Evolutionary conservation across 1,284 basidiomycete species (phyloP), one percentile per base, ranked within the genome.

Genomic region (Cryptococcus floricola): DNA sequence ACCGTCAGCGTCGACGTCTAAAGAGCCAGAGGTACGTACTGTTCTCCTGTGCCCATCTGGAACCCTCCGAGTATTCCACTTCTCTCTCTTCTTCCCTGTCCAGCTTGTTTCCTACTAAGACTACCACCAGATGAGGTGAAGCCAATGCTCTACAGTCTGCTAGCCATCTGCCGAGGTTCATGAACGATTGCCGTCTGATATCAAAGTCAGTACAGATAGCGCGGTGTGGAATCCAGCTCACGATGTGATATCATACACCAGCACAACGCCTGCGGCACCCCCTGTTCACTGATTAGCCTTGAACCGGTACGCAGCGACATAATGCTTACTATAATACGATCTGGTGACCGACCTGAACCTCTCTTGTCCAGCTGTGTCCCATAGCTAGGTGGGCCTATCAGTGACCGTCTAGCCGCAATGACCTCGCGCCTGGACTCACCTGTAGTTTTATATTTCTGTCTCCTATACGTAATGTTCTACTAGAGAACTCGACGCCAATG

Each of bases 281-380:
- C 68, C 65, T 70, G 45, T 27, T 23, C 0, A 4, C 18, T 34
- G 41, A 19, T 41, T 43, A 9, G 39, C 31, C 16, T 19, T 27
- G 16, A 23, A 46, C 10, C 10, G 9, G n/a, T 34, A 34, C 31
- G 31, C 7, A 10, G 31, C 6, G 1, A 34, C 31, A 43, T 23
- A 10, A 10, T 1, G 63, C 67, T 27, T 37, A 64, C 95, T 85
- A 76, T 98, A 98, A 77, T 98, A 98, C 69, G 90, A 94, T 61
- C 94, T 81, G 12, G 95, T 98, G 14, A 98, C 95, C n/a, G 91
- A 94, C 66, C 91, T 83, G 74, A 96, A 96, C 60, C 93, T 83
- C 77, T 96, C 93, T 78, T 96, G 93, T 18, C 92, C 92, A 39
- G 92, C 92, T n/a, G 92, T 96, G 77, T 96, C 93, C 93, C 93